These are phyloP conservation scores for Globisporangium cederbergense DNA, from an alignment of 352 stramenopile species.

Conservation along the genomic window DNA sequence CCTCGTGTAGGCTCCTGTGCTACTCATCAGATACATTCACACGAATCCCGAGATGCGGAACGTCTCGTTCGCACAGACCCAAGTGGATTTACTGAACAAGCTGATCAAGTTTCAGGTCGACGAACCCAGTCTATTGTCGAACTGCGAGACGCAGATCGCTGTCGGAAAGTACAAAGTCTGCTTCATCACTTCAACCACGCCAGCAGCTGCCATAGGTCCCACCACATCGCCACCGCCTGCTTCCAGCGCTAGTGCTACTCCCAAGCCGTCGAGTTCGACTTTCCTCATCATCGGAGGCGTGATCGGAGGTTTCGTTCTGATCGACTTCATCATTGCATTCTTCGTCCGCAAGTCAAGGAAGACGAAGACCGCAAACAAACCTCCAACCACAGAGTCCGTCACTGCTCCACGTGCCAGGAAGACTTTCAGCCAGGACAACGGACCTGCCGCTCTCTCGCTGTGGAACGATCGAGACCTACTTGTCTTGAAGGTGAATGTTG, in stretches of 20 bases:
- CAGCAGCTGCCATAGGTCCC: neutral
- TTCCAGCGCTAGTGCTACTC: neutral
- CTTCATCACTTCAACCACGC: neutral
- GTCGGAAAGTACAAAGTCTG: neutral
- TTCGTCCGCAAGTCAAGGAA: neutral
- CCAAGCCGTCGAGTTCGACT: neutral
- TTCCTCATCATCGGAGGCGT: neutral
- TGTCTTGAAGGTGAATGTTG: slow-evolving; percentile 24
- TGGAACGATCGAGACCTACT: slow-evolving; percentile 39
- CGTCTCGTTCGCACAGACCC: slow-evolving; percentile 8
- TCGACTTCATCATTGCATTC: neutral
- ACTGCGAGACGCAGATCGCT: neutral
- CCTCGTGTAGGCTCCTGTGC: neutral
- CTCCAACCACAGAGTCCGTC: neutral
- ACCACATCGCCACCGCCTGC: neutral
- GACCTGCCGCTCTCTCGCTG: slow-evolving; percentile 12
- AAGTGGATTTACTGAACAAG: slow-evolving; percentile 10
- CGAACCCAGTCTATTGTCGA: neutral
- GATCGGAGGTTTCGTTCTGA: neutral
- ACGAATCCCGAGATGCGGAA: neutral
- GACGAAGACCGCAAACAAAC: neutral
- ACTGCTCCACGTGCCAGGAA: neutral
- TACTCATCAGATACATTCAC: neutral
- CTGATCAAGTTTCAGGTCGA: neutral
- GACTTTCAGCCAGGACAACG: too few species aligned